Evolutionary conservation across 164 flowering plant species (phyloP).

Genomic region (Saururus chinensis): DNA sequence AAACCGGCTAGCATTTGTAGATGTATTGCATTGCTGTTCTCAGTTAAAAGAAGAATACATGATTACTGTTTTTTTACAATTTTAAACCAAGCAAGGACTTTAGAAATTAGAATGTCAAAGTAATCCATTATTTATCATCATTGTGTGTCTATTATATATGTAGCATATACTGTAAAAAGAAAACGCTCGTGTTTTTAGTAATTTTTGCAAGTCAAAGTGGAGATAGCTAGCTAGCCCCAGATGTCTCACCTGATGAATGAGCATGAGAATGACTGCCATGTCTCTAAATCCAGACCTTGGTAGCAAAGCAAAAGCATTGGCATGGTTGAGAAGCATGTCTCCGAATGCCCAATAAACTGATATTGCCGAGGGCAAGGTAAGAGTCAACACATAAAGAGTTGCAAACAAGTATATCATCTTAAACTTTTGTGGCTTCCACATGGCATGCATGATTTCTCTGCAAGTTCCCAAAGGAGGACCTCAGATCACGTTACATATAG

Average conservation of each 20-base stretch:
- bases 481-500: neutral
- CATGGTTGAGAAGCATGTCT: slow-evolving; percentile 59
- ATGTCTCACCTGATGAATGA: slow-evolving; percentile 56
- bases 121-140: no score
- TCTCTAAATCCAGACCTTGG: slow-evolving; percentile 55
- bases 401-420: slow-evolving; percentile 61
- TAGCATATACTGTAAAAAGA: no score
- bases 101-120: no score
- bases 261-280: slow-evolving; percentile 67
- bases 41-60: no score
- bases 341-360: slow-evolving; percentile 88
- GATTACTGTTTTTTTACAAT: no score
- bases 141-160: no score
- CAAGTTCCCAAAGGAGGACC: slow-evolving; percentile 1
- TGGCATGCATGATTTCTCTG: slow-evolving; percentile 92
- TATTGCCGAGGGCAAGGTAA: slow-evolving; percentile 68
- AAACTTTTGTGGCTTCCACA: slow-evolving; percentile 90
- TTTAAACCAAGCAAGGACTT: no score
- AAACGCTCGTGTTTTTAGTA: no score
- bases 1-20: no score
- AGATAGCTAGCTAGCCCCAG: neutral
- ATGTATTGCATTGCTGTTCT: no score
- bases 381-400: slow-evolving; percentile 72
- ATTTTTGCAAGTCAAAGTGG: neutral
- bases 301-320: slow-evolving; percentile 73